Evolutionary conservation across 352 stramenopile species (phyloP).

Genomic region (Thraustochytrium striatum): DNA sequence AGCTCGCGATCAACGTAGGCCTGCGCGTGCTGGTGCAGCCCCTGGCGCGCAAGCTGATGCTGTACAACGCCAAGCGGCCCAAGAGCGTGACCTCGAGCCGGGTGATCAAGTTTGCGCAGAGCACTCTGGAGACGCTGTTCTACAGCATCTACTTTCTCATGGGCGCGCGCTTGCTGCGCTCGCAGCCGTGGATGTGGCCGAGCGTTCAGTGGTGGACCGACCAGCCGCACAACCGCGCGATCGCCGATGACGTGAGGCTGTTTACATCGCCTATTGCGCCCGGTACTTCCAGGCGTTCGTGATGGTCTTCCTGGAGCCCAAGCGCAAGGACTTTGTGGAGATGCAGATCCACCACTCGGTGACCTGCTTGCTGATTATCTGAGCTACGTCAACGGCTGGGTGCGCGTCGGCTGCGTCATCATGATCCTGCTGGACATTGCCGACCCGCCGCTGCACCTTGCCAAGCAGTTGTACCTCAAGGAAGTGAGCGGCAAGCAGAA

Average conservation of each 20-base stretch:
- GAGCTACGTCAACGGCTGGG: conserved; percentile 49
- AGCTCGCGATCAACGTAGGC: conserved; percentile 1
- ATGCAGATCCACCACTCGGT: conserved; percentile 56
- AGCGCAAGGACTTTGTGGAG: conserved; percentile 54
- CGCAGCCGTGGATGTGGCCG: conserved; percentile 19
- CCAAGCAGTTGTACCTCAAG: conserved; percentile 57
- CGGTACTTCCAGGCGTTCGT: conserved; percentile 55
- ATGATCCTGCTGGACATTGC: conserved; percentile 60
- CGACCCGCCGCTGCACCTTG: conserved; percentile 55
- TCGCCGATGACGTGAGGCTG: conserved; percentile 51
- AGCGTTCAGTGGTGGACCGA: conserved; percentile 26
- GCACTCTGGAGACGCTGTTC: conserved; percentile 35
- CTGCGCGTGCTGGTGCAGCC: background rate
- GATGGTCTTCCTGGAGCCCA: conserved; percentile 55
- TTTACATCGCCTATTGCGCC: conserved; percentile 58
- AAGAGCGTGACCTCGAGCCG: background rate
- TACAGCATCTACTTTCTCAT: conserved; percentile 23
- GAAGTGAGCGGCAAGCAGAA: conserved; percentile 43
- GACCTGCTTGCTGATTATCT: conserved; percentile 56
- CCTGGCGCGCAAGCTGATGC: background rate
- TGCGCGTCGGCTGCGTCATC: conserved; percentile 55
- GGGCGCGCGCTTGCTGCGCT: background rate
- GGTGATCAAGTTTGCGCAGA: conserved; percentile 45
- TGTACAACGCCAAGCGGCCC: background rate
- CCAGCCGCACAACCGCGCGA: conserved; percentile 35